A percentile compares a stretch with the other conserved stretches of the same genome.
Conservation (phyloP, 2,329 filamentous ascomycete genomes). For the Magnaporthales sp. region DNA sequence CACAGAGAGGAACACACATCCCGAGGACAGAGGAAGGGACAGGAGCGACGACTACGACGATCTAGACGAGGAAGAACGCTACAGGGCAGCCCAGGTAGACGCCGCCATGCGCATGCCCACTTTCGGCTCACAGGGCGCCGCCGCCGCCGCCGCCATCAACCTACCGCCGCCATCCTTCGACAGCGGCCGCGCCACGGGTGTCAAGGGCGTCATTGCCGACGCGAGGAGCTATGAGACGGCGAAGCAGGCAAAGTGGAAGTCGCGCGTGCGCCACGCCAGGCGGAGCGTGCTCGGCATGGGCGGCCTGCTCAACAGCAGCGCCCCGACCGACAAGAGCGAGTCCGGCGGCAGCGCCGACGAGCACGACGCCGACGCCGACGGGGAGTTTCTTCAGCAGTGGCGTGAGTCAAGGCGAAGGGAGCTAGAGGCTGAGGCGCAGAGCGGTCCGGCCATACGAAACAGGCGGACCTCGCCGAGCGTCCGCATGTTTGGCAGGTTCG, state of each 20-base stretch:
- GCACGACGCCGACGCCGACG: slow-evolving; percentile 39
- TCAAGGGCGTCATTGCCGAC: slow-evolving; percentile 82
- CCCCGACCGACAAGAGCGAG: slow-evolving; percentile 21
- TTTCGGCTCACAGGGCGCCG: slow-evolving; percentile 32
- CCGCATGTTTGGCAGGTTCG: slow-evolving; percentile 68
- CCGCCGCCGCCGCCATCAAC: slow-evolving; percentile 38
- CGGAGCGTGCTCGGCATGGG: slow-evolving; percentile 44
- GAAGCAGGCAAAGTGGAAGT: slow-evolving; percentile 45
- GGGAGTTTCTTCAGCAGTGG: slow-evolving; percentile 80
- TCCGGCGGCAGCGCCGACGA: slow-evolving; percentile 22
- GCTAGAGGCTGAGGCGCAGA: slow-evolving; percentile 53
- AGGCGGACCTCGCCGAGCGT: slow-evolving; percentile 69
- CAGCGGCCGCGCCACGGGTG: slow-evolving; percentile 64
- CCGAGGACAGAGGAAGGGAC: slow-evolving; percentile 41
- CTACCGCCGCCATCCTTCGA: slow-evolving; percentile 57
- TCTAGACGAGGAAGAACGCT: slow-evolving; percentile 46
- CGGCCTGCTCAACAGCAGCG: slow-evolving; percentile 10
- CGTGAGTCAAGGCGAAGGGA: slow-evolving; percentile 71
- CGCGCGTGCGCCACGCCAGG: slow-evolving; percentile 41
- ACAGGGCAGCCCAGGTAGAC: slow-evolving; percentile 47
- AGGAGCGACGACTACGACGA: slow-evolving; percentile 34
- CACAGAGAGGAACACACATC: slow-evolving; percentile 35
- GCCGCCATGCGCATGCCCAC: slow-evolving; percentile 57
- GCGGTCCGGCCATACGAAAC: slow-evolving; percentile 40
- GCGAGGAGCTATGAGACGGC: slow-evolving; percentile 69